These are phyloP conservation scores for Fragaria ananassa DNA, from an alignment of 306 rosid genomes.

Conservation along the genomic window DNA sequence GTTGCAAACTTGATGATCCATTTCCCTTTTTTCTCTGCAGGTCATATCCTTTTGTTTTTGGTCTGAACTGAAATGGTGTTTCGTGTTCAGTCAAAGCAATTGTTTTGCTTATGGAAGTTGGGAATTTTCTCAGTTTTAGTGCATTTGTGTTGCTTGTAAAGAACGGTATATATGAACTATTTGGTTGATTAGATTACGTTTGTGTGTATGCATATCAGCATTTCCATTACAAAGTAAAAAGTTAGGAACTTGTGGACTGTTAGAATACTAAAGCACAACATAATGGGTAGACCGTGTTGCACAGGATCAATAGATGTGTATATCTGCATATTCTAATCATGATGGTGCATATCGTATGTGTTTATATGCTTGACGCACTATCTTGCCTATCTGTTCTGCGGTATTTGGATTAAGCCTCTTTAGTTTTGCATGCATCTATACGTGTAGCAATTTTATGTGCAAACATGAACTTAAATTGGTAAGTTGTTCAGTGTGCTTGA, in stretches of 20 bases:
- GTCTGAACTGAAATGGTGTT: neutral
- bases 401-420: neutral
- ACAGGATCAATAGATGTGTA: neutral
- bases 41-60: constrained; percentile 75
- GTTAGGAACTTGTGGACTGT: neutral
- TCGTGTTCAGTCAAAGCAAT: constrained; percentile 3
- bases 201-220: constrained; percentile 5
- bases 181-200: neutral
- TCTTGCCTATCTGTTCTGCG: neutral
- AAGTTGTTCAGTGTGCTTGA: constrained; percentile 25
- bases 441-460: constrained; percentile 1
- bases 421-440: neutral
- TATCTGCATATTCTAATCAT: neutral
- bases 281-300: neutral
- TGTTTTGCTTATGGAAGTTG: neutral
- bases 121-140: constrained; percentile 11
- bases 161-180: neutral
- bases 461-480: neutral
- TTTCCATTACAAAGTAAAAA: neutral
- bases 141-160: constrained; percentile 7
- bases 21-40: constrained; percentile 48
- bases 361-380: neutral
- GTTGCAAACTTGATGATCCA: neutral
- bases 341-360: neutral
- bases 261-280: neutral